Percentiles rank a stretch among this genome's conserved stretches.
phyloP scores from a whole-genome alignment of 768 basidiomycete genomes.

The Galerina marginata region DNA sequence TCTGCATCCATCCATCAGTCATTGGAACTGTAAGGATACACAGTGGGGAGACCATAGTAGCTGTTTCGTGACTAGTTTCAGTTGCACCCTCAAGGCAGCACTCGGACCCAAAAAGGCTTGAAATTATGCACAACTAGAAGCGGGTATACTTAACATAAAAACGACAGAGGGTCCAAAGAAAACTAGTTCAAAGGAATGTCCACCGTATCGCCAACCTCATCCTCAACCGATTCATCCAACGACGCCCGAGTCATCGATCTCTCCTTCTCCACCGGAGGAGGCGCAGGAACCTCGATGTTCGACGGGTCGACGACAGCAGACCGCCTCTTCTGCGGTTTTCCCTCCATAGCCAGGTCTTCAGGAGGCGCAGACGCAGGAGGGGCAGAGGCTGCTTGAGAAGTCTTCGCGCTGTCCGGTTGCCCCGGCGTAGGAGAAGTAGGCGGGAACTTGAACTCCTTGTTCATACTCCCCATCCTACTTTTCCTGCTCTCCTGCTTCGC shows the following conservation, averaged over 20 bases:
- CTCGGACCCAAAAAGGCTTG: too few species aligned
- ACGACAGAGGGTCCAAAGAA: too few species aligned
- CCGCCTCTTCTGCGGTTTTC: slow-evolving; percentile 9
- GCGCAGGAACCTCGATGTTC: slow-evolving; percentile 78
- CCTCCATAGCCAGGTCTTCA: neutral
- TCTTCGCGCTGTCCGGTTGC: slow-evolving; percentile 3
- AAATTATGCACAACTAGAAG: too few species aligned
- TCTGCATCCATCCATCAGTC: too few species aligned
- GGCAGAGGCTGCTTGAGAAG: slow-evolving; percentile 16
- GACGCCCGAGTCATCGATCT: slow-evolving; percentile 24
- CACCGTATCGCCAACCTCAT: too few species aligned
- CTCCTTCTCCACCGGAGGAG: slow-evolving; percentile 82
- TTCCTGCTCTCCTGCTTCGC: slow-evolving; percentile 41
- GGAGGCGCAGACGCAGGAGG: neutral
- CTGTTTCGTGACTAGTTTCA: too few species aligned
- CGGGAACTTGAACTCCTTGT: slow-evolving; percentile 77
- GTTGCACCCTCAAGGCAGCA: too few species aligned
- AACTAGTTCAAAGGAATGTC: too few species aligned
- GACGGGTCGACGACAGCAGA: slow-evolving; percentile 58
- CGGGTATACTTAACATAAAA: too few species aligned
- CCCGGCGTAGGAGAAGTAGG: slow-evolving; percentile 17
- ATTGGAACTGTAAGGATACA: too few species aligned
- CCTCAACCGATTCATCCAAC: too few species aligned
- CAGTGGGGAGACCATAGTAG: too few species aligned
- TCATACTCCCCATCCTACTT: slow-evolving; percentile 77